phyloP scores from a whole-genome alignment of 805 yeast genomes.

The Schwanniomyces vanrijiae region DNA sequence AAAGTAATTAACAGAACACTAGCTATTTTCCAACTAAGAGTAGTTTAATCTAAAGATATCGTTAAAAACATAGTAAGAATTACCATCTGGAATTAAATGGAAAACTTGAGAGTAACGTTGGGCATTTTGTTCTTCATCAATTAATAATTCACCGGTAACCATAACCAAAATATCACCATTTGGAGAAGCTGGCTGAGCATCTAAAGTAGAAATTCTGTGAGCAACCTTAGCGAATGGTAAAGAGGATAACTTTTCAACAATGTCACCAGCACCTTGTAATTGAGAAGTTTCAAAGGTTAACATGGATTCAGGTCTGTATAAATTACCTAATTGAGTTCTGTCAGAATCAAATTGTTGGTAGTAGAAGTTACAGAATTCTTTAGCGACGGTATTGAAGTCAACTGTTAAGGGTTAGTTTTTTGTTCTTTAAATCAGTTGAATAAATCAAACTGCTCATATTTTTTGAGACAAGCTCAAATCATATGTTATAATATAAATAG shows the following conservation, averaged over 20 bases:
- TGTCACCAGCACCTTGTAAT: constrained; percentile 89
- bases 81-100: constrained; percentile 92
- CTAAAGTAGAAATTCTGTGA: constrained; percentile 92
- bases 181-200: constrained; percentile 97
- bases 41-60: constrained; percentile 96
- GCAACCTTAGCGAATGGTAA: constrained; percentile 91
- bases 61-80: constrained; percentile 90
- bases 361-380: constrained; percentile 92
- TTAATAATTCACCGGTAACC: constrained; percentile 94
- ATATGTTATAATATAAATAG: neutral
- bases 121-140: constrained; percentile 92
- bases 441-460: too few species aligned
- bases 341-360: constrained; percentile 93
- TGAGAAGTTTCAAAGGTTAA: constrained; percentile 93
- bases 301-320: constrained; percentile 97
- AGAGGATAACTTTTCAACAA: constrained; percentile 86
- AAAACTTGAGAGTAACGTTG: constrained; percentile 97
- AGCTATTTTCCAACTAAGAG: constrained; percentile 37
- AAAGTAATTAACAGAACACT: neutral
- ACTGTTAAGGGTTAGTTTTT: constrained; percentile 17
- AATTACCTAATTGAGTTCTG: constrained; percentile 87
- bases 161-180: constrained; percentile 90
- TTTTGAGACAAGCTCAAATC: neutral
- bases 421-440: neutral
- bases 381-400: constrained; percentile 47